phyloP scores from a whole-genome alignment of 1,284 basidiomycete species.

The Microbotryum lychnidis-dioicae region DNA sequence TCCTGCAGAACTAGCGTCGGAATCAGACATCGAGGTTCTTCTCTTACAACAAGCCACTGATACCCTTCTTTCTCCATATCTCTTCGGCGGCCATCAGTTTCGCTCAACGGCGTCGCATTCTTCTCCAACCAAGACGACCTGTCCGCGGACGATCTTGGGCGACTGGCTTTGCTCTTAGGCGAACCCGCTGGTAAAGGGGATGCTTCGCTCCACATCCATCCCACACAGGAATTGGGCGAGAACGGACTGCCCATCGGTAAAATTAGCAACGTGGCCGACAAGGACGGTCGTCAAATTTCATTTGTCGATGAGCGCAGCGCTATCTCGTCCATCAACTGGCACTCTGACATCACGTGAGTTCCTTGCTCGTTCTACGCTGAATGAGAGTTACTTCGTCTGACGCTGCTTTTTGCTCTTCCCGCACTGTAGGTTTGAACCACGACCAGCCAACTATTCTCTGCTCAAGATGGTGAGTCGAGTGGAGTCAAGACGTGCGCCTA shows the following conservation, averaged over 20 bases:
- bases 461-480: conserved; percentile 32
- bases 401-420: conserved; percentile 41
- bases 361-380: neutral
- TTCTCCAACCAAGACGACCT: conserved; percentile 53
- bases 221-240: conserved; percentile 48
- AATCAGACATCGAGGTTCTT: no score
- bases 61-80: neutral
- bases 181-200: conserved; percentile 50
- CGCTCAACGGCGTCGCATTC: conserved; percentile 63
- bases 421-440: conserved; percentile 62
- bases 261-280: conserved; percentile 26
- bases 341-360: conserved; percentile 1
- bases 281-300: conserved; percentile 27
- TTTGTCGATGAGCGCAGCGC: conserved; percentile 27
- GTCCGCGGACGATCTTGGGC: conserved; percentile 37
- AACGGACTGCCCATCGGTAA: conserved; percentile 35
- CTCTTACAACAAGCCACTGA: no score
- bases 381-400: neutral
- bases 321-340: conserved; percentile 17
- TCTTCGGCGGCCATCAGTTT: conserved; percentile 41
- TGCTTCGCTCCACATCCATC: conserved; percentile 56
- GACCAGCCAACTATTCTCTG: conserved; percentile 54
- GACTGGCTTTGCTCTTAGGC: conserved; percentile 49
- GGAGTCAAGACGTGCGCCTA: conserved; percentile 19
- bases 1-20: no score